Evolutionary conservation across 306 rosid species (phyloP), one percentile per base, ranked within the genome.

Genomic region (Purshia tridentata): DNA sequence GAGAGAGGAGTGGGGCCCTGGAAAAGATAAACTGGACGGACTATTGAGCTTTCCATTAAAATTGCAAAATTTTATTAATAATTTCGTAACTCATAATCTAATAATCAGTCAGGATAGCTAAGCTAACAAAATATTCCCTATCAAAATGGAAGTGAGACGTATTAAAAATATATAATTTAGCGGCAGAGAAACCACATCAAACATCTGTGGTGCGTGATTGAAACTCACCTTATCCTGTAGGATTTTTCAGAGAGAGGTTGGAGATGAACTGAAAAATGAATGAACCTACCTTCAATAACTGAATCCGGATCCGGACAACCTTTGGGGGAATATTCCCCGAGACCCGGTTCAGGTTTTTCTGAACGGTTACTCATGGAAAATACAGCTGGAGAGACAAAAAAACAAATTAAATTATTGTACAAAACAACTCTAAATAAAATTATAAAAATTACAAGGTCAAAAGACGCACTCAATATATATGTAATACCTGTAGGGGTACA

Each of bases 251-350:
- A 50, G 54, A 6, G 0, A 50, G 8, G 19, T 1, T 50, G n/a
- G 18, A 9, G 9, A 48, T 18, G 72, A 8, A 53, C 35, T 29
- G 35, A 20, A 1, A 0, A 4, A 12, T 9, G 23, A 41, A 4
- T 58, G 49, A 50, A 20, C 37, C 62, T 16, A 94, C 96, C 97
- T 88, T 85, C 81, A 40, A 55, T 37, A 51, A 62, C 77, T 5
- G 90, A 74, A 59, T 67, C 77, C 7, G 82, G 82, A 66, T 77
- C 84, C 5, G 48, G 67, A 14, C 49, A n/a, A n/a, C 15, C 23
- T 41, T 71, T 78, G 51, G 96, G 89, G 18, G 96, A 85, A 81
- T 88, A 91, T 86, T 83, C 84, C 39, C 90, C 98, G 6, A 90
- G 73, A 57, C 91, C 93, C 79, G 86, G 81, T 64, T 90, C 97